Conservation (phyloP, 768 basidiomycete genomes). For the Cytidiella melzeri region DNA sequence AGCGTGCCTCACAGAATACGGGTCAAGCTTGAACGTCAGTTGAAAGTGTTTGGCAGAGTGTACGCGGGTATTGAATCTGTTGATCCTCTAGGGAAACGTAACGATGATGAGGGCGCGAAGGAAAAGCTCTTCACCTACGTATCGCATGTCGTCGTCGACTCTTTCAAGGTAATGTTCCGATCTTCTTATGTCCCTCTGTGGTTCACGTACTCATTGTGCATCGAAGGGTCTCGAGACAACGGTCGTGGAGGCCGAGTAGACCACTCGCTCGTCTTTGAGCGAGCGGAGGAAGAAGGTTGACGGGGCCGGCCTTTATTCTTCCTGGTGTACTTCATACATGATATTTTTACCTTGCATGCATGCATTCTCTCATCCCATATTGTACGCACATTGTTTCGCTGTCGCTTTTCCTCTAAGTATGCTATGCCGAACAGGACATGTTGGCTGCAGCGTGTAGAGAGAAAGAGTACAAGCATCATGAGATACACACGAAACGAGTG, state of each 20-base stretch:
- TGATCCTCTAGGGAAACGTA: conserved; percentile 73
- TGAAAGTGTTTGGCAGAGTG: background rate
- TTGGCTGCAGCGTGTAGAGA: no score
- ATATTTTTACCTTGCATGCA: background rate
- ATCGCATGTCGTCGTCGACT: conserved; percentile 64
- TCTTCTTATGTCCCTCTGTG: no score
- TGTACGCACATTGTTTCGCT: background rate
- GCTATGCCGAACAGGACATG: conserved; percentile 19
- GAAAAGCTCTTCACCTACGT: conserved; percentile 96
- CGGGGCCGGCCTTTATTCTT: conserved; percentile 11
- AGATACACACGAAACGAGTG: no score
- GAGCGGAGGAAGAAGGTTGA: conserved; percentile 12
- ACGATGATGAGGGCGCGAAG: conserved; percentile 98
- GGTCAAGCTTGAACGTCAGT: conserved; percentile 89
- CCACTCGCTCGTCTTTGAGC: conserved; percentile 14
- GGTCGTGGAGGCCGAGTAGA: conserved; percentile 76
- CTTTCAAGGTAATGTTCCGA: conserved; percentile 70
- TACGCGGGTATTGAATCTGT: conserved; percentile 2
- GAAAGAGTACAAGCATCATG: no score
- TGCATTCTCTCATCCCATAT: background rate
- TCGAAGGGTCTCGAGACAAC: conserved; percentile 78
- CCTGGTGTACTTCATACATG: conserved; percentile 14
- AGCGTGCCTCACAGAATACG: conserved; percentile 88
- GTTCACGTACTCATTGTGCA: no score
- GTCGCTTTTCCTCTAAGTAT: conserved; percentile 8